A percentile compares a stretch with the other conserved stretches of the same genome.
These are phyloP conservation scores for Austroboletus novae-zelandiae DNA, from an alignment of 1,284 basidiomycete species.

Conservation along the genomic window DNA sequence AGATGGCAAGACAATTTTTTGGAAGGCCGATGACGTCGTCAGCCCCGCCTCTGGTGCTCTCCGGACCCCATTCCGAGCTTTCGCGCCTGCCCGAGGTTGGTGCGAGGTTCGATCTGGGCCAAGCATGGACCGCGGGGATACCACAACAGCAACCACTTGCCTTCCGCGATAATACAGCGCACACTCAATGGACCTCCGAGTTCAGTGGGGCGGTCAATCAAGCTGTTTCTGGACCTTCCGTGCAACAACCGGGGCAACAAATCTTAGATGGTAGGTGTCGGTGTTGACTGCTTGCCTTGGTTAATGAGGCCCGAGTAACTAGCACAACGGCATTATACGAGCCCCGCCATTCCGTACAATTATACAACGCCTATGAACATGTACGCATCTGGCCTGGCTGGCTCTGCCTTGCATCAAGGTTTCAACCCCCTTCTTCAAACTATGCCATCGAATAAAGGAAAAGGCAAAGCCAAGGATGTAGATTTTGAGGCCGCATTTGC, in stretches of 20 bases:
- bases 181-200: slow-evolving; percentile 50
- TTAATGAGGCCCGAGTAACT: slow-evolving; percentile 8
- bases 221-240: slow-evolving; percentile 7
- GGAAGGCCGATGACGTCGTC: slow-evolving; percentile 42
- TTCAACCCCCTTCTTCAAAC: slow-evolving; percentile 18
- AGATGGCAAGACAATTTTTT: slow-evolving; percentile 80
- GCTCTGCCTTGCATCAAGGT: slow-evolving; percentile 34
- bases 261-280: slow-evolving; percentile 24
- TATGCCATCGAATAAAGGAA: slow-evolving; percentile 49
- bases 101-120: slow-evolving; percentile 39
- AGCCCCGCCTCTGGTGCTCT: slow-evolving; percentile 28
- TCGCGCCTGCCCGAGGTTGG: slow-evolving; percentile 34
- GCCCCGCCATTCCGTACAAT: slow-evolving; percentile 24
- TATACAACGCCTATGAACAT: slow-evolving; percentile 26
- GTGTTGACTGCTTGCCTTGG: neutral
- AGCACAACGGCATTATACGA: slow-evolving; percentile 22
- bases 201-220: slow-evolving; percentile 32
- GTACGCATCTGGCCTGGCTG: slow-evolving; percentile 28
- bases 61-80: slow-evolving; percentile 41
- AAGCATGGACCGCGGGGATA: slow-evolving; percentile 56
- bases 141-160: slow-evolving; percentile 38
- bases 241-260: slow-evolving; percentile 32
- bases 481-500: slow-evolving; percentile 81
- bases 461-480: slow-evolving; percentile 69
- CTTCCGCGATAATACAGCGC: slow-evolving; percentile 33